phyloP scores from a whole-genome alignment of 345 rosid genomes.

The Eucalyptus camaldulensis region DNA sequence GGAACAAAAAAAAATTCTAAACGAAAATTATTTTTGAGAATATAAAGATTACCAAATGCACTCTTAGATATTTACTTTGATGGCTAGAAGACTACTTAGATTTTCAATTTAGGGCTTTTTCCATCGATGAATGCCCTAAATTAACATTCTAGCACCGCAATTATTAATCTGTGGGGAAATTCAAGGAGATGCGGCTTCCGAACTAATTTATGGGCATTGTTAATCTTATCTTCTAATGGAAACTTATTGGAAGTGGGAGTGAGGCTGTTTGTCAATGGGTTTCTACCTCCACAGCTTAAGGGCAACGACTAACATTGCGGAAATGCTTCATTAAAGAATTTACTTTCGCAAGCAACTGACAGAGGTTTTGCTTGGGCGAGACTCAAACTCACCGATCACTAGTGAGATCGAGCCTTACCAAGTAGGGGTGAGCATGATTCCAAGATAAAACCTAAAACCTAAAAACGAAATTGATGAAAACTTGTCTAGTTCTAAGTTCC shows the following conservation, averaged over 20 bases:
- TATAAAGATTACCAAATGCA: too few species aligned
- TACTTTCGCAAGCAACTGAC: neutral
- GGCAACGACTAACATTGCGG: neutral
- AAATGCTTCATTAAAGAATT: neutral
- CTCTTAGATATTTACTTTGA: too few species aligned
- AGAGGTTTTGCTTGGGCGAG: neutral
- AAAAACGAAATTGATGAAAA: too few species aligned
- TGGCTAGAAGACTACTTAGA: too few species aligned
- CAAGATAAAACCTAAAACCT: too few species aligned
- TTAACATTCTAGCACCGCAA: neutral
- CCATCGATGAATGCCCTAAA: neutral
- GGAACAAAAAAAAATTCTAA: too few species aligned
- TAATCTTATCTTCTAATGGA: neutral
- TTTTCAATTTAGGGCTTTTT: neutral
- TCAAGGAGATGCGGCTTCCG: neutral
- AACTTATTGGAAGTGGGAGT: neutral
- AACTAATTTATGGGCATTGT: too few species aligned
- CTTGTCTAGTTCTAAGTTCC: too few species aligned
- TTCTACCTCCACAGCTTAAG: neutral
- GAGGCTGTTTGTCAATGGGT: neutral
- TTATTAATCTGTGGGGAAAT: neutral
- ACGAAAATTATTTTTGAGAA: too few species aligned
- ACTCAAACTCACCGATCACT: too few species aligned
- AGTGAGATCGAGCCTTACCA: neutral
- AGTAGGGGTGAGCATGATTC: too few species aligned